Percentiles rank a stretch among this genome's conserved stretches.
Evolutionary conservation across 768 basidiomycete genomes (phyloP).

Genomic region (Lactarius deliciosus): DNA sequence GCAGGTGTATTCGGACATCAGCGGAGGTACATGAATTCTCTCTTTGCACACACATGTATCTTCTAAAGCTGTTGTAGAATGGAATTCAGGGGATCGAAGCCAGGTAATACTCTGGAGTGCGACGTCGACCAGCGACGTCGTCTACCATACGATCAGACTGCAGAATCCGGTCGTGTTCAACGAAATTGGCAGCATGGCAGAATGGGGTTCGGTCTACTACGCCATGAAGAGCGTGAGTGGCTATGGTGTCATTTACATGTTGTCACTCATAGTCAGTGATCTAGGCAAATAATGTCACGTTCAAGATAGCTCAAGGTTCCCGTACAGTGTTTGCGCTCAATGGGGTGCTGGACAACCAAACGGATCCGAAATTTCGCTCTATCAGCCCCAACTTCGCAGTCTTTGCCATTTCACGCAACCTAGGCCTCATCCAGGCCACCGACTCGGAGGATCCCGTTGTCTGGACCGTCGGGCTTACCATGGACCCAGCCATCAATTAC

Average conservation of each 20-base stretch:
- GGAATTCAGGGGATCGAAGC: constrained; percentile 19
- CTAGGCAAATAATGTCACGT: neutral
- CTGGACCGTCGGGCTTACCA: neutral
- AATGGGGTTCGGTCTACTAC: neutral
- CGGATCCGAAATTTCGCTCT: neutral
- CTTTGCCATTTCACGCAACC: neutral
- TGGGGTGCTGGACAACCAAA: neutral
- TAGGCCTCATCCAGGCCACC: neutral
- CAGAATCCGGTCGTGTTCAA: neutral
- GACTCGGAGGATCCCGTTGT: neutral
- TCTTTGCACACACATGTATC: neutral
- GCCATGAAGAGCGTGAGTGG: neutral
- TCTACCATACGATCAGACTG: neutral
- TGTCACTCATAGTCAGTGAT: neutral
- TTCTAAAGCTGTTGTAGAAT: constrained; percentile 24
- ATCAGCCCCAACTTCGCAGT: neutral
- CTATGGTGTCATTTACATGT: neutral
- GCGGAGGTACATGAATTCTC: constrained; percentile 34
- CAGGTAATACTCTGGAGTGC: too few species aligned
- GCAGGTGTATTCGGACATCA: constrained; percentile 44
- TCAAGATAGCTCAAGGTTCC: neutral
- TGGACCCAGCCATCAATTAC: neutral
- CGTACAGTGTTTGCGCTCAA: neutral
- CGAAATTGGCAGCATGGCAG: neutral
- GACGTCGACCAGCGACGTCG: too few species aligned